Evolutionary conservation across 148 eudicot genomes (phyloP), one percentile per base, ranked within the genome.

Genomic region (Camellia lanceoleosa): DNA sequence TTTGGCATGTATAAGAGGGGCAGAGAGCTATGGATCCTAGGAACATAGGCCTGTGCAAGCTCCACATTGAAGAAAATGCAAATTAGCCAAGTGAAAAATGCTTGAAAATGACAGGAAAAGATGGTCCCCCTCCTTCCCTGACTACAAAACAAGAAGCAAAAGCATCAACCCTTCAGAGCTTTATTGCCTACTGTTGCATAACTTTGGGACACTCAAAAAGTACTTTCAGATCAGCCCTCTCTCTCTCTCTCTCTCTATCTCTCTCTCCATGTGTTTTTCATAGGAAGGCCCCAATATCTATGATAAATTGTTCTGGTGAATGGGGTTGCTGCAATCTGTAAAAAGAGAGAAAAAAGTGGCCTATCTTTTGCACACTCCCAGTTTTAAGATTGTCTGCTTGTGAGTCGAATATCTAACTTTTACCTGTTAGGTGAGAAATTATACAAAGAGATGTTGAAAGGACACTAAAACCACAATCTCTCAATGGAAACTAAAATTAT

Each of bases 121-220:
- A 86, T 91, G 92, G 94, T 84, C 94, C 94, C 90, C 87, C 43
- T 54, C 72, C 78, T 80, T 83, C 87, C 79, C 87, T 86, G 87
- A 87, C 87, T 85, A 88, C 90, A 88, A 89, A 87, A 91, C 80
- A 90, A 86, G 82, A 86, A 88, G 71, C 63, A 83, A 84, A 84
- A 77, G 83, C 79, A 82, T 70, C 70, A 80, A 79, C 77, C 79
- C 86, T 83, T 83, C 88, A 84, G 38, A 30, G 87, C 87, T 88
- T 86, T 83, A 79, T 69, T 79, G 86, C 88, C 87, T 82, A 79
- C 93, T 86, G 78, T 84, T 80, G 74, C 91, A 78, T 85, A 82
- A 88, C 90, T 87, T 91, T 86, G 97, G 94, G 90, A 84, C 80
- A 85, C 85, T 91, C 92, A 93, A 93, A 89, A 90, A 78, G 82